Evolutionary conservation across 129 eudicot genomes (phyloP), one percentile per base, ranked within the genome.

Genomic region (Artemisia tridentata): DNA sequence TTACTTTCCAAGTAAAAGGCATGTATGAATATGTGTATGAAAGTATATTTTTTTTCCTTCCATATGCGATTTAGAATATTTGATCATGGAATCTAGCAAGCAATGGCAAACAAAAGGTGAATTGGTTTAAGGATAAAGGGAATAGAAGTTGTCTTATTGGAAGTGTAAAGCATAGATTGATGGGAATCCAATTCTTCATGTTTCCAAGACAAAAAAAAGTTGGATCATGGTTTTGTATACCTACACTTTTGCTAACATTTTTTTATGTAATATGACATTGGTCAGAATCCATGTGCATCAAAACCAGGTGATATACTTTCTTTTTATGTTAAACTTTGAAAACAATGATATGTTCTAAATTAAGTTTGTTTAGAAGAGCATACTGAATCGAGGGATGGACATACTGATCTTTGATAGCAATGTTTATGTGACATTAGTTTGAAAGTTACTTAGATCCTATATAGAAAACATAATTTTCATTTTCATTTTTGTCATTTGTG

Each of bases 131-230:
- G 9, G 20, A 18, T 16, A 43, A 67, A 13, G 38, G 56, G 57
- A 67, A 67, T 21, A 49, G 46, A 15, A 49, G 12, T 20, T 67
- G 72, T 67, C 59, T 67, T 47, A 67, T 67, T 67, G 23, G 27
- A 13, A 21, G 18, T 6, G 19, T 67, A 67, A 67, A 67, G 20
- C 45, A 48, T 14, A 47, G 72, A 47, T 48, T 4, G 20, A 7
- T 14, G 46, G 71, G 72, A 67, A 67, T 67, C 59, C 41, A 21
- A 67, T 67, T 67, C 46, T 57, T 23, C 29, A 1, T 65, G 57
- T 60, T 60, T 47, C 25, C 47, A 59, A 72, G 11, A 34, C 50
- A 72, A 20, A 17, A 34, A 69, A 45, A 25, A 50, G 9, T 9
- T 16, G 53, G 55, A 67, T 67, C 59, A 67, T 14, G 58, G 23